A percentile compares a stretch with the other conserved stretches of the same genome.
phyloP scores from a whole-genome alignment of 257 asterid species.

The Jaltomata sinuosa region DNA sequence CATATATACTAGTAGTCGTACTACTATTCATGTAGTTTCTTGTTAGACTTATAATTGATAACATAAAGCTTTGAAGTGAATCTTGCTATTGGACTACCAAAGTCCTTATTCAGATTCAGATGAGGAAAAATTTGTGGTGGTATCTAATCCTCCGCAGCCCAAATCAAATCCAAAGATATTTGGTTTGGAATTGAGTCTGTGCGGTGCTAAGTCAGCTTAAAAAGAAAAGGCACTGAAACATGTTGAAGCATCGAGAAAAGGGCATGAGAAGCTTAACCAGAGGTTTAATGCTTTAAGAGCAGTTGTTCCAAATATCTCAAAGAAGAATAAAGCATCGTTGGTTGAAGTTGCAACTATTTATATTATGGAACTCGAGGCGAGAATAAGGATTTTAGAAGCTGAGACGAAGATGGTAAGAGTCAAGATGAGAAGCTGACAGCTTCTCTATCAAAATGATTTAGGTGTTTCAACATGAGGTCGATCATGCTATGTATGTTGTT shows the following conservation, averaged over 20 bases:
- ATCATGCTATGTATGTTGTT: background rate
- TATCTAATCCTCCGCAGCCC: conserved; percentile 28
- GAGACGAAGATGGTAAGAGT: conserved; percentile 37
- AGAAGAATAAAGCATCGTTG: conserved; percentile 86
- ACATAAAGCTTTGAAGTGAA: too few relatives aligned
- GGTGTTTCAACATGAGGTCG: background rate
- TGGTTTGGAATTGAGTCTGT: conserved; percentile 67
- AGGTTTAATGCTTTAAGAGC: conserved; percentile 77
- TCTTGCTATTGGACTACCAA: background rate
- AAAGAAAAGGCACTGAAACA: conserved; percentile 78
- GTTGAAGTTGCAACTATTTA: conserved; percentile 74
- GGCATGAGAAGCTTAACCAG: conserved; percentile 83
- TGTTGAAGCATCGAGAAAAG: conserved; percentile 84
- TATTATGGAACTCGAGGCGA: conserved; percentile 68
- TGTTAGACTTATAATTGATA: too few relatives aligned
- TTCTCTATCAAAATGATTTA: conserved; percentile 38
- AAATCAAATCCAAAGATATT: conserved; percentile 45
- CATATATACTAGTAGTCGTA: too few relatives aligned
- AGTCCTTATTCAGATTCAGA: conserved; percentile 11
- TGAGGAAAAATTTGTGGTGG: conserved; percentile 44
- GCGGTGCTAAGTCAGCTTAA: conserved; percentile 54
- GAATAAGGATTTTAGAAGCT: conserved; percentile 48
- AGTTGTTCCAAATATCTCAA: too few relatives aligned
- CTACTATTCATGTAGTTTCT: too few relatives aligned
- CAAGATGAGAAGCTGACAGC: conserved; percentile 48